A percentile compares a stretch with the other conserved stretches of the same genome.
These are phyloP conservation scores for Cryptomeria japonica DNA, from an alignment of 75 land plant genomes.

Conservation along the genomic window DNA sequence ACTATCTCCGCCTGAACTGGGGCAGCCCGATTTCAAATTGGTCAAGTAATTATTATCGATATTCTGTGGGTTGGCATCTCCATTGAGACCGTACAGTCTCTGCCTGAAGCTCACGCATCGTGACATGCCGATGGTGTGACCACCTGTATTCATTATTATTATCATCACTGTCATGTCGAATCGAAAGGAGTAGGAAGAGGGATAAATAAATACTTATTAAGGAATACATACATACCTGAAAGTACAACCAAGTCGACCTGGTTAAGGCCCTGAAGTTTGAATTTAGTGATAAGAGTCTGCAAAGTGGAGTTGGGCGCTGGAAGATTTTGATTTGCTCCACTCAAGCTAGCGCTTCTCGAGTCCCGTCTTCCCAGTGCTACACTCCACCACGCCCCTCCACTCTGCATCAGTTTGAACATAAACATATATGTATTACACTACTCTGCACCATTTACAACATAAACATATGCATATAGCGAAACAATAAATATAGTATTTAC, in stretches of 20 bases:
- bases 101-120: conserved; percentile 67
- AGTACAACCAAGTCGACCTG: conserved; percentile 69
- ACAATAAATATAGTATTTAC: neutral
- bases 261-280: conserved; percentile 53
- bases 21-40: conserved; percentile 45
- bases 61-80: conserved; percentile 12
- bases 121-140: conserved; percentile 81
- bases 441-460: too few relatives aligned
- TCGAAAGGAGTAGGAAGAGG: too few relatives aligned
- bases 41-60: neutral
- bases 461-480: too few relatives aligned
- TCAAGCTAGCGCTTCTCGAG: conserved; percentile 21
- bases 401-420: conserved; percentile 12
- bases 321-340: conserved; percentile 24
- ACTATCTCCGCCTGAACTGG: conserved; percentile 5
- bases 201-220: too few relatives aligned
- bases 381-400: conserved; percentile 39
- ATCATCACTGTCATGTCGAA: too few relatives aligned
- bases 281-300: conserved; percentile 16
- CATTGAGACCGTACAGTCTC: conserved; percentile 37
- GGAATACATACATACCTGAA: conserved; percentile 38
- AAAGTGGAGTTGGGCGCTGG: conserved; percentile 41
- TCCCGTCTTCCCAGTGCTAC: conserved; percentile 37
- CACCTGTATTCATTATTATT: conserved; percentile 31
- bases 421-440: neutral